Conservation (phyloP, 192 early-diverging fungal genomes). For the Linnemannia exigua region DNA sequence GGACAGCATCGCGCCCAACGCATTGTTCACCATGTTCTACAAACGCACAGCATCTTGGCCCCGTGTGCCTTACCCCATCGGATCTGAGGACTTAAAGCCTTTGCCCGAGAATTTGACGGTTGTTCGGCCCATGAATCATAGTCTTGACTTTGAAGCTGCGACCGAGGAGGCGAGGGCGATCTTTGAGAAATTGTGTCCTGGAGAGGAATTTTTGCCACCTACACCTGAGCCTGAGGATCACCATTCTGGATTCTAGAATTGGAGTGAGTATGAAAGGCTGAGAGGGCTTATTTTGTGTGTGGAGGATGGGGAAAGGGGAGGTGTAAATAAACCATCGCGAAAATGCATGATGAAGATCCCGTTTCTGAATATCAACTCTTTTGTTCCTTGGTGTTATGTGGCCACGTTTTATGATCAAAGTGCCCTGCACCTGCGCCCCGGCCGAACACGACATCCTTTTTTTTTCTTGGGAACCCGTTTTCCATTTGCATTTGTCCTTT, state of each 20-base stretch:
- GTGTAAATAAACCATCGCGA: too few relatives aligned
- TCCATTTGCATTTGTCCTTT: too few relatives aligned
- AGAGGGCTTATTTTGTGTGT: too few relatives aligned
- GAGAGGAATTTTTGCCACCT: constrained; percentile 65
- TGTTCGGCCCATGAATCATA: constrained; percentile 59
- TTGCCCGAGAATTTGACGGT: constrained; percentile 62
- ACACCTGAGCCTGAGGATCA: constrained; percentile 58
- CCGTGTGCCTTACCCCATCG: constrained; percentile 34
- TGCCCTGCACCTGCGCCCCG: too few relatives aligned
- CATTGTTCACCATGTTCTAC: constrained; percentile 61
- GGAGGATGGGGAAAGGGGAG: too few relatives aligned
- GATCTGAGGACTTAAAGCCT: constrained; percentile 39
- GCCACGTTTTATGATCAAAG: too few relatives aligned
- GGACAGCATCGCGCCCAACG: constrained; percentile 27
- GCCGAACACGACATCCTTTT: too few relatives aligned
- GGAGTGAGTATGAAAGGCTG: too few relatives aligned
- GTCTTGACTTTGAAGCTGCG: constrained; percentile 63
- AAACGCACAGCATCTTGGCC: constrained; percentile 53
- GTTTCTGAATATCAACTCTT: too few relatives aligned
- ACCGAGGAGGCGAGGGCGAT: constrained; percentile 58
- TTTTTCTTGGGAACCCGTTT: too few relatives aligned
- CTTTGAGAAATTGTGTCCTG: constrained; percentile 56
- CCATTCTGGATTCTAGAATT: constrained; percentile 19
- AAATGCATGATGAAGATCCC: too few relatives aligned
- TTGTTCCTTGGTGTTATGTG: too few relatives aligned